phyloP scores from a whole-genome alignment of 371 early-diverging fungal genomes.

The Circinella umbellata region DNA sequence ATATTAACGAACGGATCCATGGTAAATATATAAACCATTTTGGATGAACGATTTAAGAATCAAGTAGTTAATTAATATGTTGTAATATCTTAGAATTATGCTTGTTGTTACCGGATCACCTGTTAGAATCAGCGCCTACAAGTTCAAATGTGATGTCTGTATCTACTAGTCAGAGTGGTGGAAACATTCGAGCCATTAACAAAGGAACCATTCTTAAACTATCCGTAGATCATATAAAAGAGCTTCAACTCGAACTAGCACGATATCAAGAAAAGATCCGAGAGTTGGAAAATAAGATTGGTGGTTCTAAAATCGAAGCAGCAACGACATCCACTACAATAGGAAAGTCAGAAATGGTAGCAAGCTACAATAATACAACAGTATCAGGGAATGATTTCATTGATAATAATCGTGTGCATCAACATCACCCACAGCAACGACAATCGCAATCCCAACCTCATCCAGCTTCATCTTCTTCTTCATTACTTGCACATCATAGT shows the following conservation, averaged over 20 bases:
- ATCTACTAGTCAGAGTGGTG: slow-evolving; percentile 25
- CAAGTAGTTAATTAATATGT: background rate
- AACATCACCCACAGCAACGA: background rate
- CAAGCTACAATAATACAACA: background rate
- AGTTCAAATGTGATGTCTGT: slow-evolving; percentile 39
- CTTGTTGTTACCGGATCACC: slow-evolving; percentile 78
- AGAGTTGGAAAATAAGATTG: slow-evolving; percentile 63
- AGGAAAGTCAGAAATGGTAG: background rate
- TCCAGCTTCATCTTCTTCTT: background rate
- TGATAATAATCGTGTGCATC: background rate
- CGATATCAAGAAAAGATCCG: slow-evolving; percentile 41
- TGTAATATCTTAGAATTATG: slow-evolving; percentile 69
- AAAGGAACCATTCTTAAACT: slow-evolving; percentile 88
- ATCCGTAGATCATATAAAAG: slow-evolving; percentile 70
- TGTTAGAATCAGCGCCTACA: slow-evolving; percentile 48
- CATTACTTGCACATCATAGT: background rate
- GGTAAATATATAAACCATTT: slow-evolving; percentile 27
- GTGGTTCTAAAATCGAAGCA: background rate
- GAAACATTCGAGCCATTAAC: slow-evolving; percentile 65
- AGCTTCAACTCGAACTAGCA: slow-evolving; percentile 41
- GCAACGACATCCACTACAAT: too few relatives aligned
- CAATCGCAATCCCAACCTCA: background rate
- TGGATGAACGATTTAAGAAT: background rate
- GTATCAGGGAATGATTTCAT: background rate
- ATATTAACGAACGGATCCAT: slow-evolving; percentile 97